Evolutionary conservation across 2,329 filamentous ascomycete species (phyloP).

Genomic region (Aphanoascus verrucosus): DNA sequence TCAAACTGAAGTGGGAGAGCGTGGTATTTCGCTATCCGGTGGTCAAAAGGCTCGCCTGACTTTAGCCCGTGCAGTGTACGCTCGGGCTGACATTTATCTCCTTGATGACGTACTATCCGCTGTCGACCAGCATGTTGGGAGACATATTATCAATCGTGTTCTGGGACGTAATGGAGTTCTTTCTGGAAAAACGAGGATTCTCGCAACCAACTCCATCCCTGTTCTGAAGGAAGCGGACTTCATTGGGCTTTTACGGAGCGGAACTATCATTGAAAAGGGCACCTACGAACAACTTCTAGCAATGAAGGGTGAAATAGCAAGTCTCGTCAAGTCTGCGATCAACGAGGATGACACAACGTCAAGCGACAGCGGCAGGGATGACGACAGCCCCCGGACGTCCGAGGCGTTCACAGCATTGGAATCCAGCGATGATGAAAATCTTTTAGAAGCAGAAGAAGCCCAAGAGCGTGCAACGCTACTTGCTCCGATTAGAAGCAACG

Average conservation of each 20-base stretch:
- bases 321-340: constrained; percentile 67
- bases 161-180: constrained; percentile 76
- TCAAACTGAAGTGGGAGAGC: constrained; percentile 90
- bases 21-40: constrained; percentile 89
- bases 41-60: constrained; percentile 93
- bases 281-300: constrained; percentile 85
- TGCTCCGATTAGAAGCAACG: constrained; percentile 57
- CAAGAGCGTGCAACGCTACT: constrained; percentile 68
- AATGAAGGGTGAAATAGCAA: constrained; percentile 83
- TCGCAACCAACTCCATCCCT: constrained; percentile 90
- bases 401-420: constrained; percentile 45
- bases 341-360: constrained; percentile 40
- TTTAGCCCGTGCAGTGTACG: constrained; percentile 87
- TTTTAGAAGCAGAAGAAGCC: constrained; percentile 46
- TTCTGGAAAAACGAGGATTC: constrained; percentile 72
- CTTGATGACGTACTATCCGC: constrained; percentile 91
- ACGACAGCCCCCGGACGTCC: constrained; percentile 58
- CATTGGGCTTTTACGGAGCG: constrained; percentile 74
- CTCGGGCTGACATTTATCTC: constrained; percentile 89
- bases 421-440: constrained; percentile 38
- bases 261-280: constrained; percentile 72
- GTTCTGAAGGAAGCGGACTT: constrained; percentile 83
- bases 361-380: constrained; percentile 41
- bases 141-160: constrained; percentile 89
- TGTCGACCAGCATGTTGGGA: constrained; percentile 94